Evolutionary conservation across 2,329 filamentous ascomycete species (phyloP), one percentile per base, ranked within the genome.

Genomic region (Nemania sp.): DNA sequence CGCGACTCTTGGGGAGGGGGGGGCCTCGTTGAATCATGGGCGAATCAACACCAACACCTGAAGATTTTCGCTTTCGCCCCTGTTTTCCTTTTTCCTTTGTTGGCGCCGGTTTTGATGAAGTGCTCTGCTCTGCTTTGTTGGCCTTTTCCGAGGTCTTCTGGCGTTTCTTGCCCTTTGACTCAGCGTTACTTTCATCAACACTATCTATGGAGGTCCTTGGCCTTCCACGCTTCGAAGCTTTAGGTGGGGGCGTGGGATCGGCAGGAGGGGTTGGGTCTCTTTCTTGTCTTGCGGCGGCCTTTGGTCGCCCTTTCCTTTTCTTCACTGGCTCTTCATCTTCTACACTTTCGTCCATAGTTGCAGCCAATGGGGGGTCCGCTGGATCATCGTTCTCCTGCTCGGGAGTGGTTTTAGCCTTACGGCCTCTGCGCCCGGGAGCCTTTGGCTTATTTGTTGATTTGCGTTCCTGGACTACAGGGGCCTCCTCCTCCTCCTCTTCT

Each of bases 1-100:
- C 86, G 22, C 86, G 84, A 45, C 82, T 80, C 73, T 84, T 87
- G 59, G 87, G 87, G 59, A 88, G 80, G 0, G 87, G 87, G 1
- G 87, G 87, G 0, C 85, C 85, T 8, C 84, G 84, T 43, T 87
- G 85, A 10, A 88, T 79, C 2, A 76, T 76, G 1, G 84, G 84
- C 26, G 83, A 81, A 41, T 87, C 86, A 47, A 78, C 80, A 1
- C 79, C 82, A 2, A 82, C 78, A 3, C 79, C 78, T n/a, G 81
- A 77, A 22, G 77, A 82, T 67, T 80, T 81, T 69, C 77, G 77
- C 70, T 77, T 80, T 22, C 78, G 74, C 49, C 77, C 76, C 1
- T 74, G 75, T 53, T 80, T 79, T 3, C 68, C 70, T 54, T 77
- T 78, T 54, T 74, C 72, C 57, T 75, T 71, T 69, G 71, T 69